Evolutionary conservation across 805 yeast genomes (phyloP).

Genomic region (Kodamaea neixiangensis): DNA sequence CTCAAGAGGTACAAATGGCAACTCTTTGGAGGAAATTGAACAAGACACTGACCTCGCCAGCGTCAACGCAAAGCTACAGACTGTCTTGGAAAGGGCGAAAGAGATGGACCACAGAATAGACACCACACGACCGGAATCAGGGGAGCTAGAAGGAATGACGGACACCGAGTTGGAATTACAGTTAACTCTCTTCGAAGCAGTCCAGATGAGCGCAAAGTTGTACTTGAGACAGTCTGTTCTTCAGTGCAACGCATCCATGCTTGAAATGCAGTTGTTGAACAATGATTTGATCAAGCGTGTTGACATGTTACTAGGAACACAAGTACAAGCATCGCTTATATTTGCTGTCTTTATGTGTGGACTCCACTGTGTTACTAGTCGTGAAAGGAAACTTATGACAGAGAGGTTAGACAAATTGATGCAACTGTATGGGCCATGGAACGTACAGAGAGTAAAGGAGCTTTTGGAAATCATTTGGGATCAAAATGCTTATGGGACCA

Average conservation of each 20-base stretch:
- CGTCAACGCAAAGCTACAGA: constrained; percentile 22
- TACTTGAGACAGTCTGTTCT: constrained; percentile 68
- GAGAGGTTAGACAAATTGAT: constrained; percentile 56
- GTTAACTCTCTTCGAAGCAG: constrained; percentile 67
- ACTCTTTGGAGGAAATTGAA: constrained; percentile 21
- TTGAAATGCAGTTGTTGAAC: constrained; percentile 62
- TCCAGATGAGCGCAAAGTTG: constrained; percentile 67
- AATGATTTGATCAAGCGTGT: constrained; percentile 56
- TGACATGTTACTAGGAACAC: constrained; percentile 62
- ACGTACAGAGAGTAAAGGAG: constrained; percentile 47
- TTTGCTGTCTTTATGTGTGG: constrained; percentile 83
- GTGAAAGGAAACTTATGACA: constrained; percentile 54
- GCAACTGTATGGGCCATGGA: constrained; percentile 67
- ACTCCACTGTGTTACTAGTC: constrained; percentile 56
- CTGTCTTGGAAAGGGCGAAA: constrained; percentile 32
- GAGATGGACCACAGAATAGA: constrained; percentile 52
- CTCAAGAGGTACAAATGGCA: neutral
- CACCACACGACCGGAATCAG: constrained; percentile 51
- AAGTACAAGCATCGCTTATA: constrained; percentile 69
- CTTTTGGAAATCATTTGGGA: constrained; percentile 53
- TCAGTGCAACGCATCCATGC: constrained; percentile 57
- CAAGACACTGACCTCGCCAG: constrained; percentile 27
- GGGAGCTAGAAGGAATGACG: constrained; percentile 41
- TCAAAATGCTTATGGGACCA: constrained; percentile 51
- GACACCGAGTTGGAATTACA: constrained; percentile 63